Conservation (phyloP, 2,329 filamentous ascomycete genomes). For the Pezicula radicicola region DNA sequence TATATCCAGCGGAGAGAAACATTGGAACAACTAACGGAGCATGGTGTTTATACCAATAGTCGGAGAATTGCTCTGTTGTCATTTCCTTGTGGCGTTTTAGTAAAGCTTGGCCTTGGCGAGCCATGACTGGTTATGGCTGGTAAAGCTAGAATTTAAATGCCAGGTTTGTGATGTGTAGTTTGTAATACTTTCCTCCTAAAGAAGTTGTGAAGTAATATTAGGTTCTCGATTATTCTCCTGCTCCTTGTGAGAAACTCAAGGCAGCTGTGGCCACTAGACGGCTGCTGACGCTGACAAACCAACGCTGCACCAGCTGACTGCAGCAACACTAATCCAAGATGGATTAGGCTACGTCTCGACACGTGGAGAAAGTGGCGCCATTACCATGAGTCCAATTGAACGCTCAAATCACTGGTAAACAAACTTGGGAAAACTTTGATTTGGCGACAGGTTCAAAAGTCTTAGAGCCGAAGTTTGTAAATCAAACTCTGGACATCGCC, state of each 20-base stretch:
- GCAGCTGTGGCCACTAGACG: not conserved
- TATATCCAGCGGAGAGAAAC: conserved; percentile 15
- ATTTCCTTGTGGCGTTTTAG: conserved; percentile 19
- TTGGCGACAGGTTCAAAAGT: no score
- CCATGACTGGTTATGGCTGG: not conserved
- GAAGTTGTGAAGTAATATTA: not conserved
- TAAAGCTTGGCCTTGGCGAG: conserved; percentile 14
- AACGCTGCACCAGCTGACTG: not conserved
- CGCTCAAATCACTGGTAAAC: no score
- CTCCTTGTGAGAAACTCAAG: not conserved
- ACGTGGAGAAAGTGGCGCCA: no score
- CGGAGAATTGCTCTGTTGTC: conserved; percentile 19
- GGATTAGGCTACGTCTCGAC: no score
- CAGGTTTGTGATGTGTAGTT: not conserved
- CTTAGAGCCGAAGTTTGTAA: no score
- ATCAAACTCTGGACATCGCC: no score
- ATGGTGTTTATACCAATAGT: conserved; percentile 20
- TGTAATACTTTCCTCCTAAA: not conserved
- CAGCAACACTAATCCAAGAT: not conserved
- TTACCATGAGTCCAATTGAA: no score
- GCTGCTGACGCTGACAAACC: not conserved
- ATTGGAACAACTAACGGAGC: conserved; percentile 19
- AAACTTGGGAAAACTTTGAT: no score
- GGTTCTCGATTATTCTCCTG: not conserved
- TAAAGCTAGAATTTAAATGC: not conserved